A percentile compares a stretch with the other conserved stretches of the same genome.
Conservation (phyloP, 2,329 filamentous ascomycete genomes). For the Ascochyta koolunga region DNA sequence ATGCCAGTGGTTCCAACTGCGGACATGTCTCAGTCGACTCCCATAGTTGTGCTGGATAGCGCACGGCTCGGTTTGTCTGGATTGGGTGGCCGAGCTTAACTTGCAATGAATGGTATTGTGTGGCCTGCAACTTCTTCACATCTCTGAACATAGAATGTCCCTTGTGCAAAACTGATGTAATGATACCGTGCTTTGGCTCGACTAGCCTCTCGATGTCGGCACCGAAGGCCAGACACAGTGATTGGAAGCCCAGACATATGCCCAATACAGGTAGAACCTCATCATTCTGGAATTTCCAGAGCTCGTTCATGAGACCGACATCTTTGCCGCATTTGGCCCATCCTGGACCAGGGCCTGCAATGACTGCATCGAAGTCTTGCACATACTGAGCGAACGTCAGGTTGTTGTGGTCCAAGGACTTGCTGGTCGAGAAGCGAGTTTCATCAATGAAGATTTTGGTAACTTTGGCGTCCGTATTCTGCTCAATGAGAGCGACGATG, state of each 20-base stretch:
- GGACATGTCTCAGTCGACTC: conserved; percentile 44
- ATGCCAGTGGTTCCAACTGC: conserved; percentile 54
- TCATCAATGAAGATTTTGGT: conserved; percentile 73
- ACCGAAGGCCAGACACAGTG: conserved; percentile 72
- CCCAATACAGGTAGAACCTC: conserved; percentile 78
- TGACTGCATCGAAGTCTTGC: conserved; percentile 76
- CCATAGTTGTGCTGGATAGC: conserved; percentile 52
- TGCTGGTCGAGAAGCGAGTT: conserved; percentile 22
- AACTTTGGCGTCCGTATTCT: conserved; percentile 70
- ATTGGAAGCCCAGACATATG: conserved; percentile 90
- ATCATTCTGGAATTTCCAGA: conserved; percentile 71
- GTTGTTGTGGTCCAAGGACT: not conserved
- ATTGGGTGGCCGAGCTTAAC: conserved; percentile 50
- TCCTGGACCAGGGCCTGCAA: conserved; percentile 90
- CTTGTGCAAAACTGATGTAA: conserved; percentile 68
- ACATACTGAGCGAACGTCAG: conserved; percentile 55
- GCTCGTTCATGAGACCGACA: conserved; percentile 77
- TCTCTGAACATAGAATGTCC: conserved; percentile 68
- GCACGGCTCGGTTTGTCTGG: conserved; percentile 32
- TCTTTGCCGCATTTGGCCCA: conserved; percentile 74
- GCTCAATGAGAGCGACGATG: conserved; percentile 80
- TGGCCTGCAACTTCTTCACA: conserved; percentile 68
- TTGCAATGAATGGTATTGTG: conserved; percentile 74
- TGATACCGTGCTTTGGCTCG: conserved; percentile 83
- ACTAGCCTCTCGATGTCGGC: conserved; percentile 68